Evolutionary conservation across 768 basidiomycete genomes (phyloP), one percentile per base, ranked within the genome.

Genomic region (Kockovaella imperatae): DNA sequence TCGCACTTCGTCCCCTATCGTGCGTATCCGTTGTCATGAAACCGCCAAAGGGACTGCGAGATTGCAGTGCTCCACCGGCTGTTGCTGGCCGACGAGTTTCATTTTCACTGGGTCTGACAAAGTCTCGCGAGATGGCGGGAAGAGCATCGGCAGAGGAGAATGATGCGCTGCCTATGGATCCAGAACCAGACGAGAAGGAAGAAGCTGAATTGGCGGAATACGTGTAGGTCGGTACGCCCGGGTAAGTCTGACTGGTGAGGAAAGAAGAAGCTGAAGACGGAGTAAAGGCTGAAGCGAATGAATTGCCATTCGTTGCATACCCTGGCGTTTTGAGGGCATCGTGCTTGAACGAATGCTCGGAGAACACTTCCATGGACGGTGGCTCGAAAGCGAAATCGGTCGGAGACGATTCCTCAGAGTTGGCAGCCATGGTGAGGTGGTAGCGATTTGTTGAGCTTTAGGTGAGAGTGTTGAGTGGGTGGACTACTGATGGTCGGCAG

Each of bases 41-140:
- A 49, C 24, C 38, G 36, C 50, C 52, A 23, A n/a, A n/a, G n/a
- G n/a, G n/a, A n/a, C n/a, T n/a, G n/a, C 57, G 17, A 30, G 52
- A 45, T 45, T 64, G 59, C 7, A 69, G 34, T 5, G 64, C 64
- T 13, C 69, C 69, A 4, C 61, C 65, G 20, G 64, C 62, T 14
- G 69, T 71, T 1, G 67, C 64, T 10, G 69, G 69, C 26, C 69
- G 51, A 20, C 65, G 55, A 3, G 64, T 60, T 25, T 67, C 67
- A 34, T 40, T 57, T 13, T 47, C n/a, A 14, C 51, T 60, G 10
- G 67, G 69, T 31, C 67, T 49, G 11, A 56, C 61, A 43, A 71
- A 71, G 35, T 71, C 67, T 14, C 64, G 54, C 5, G 63, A 66
- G 30, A 71, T 71, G 4, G 69, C 62, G 4, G 69, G 67, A 13